These are phyloP conservation scores for Byssochlamys sp. DNA, from an alignment of 2,329 filamentous ascomycete genomes.

Conservation along the genomic window DNA sequence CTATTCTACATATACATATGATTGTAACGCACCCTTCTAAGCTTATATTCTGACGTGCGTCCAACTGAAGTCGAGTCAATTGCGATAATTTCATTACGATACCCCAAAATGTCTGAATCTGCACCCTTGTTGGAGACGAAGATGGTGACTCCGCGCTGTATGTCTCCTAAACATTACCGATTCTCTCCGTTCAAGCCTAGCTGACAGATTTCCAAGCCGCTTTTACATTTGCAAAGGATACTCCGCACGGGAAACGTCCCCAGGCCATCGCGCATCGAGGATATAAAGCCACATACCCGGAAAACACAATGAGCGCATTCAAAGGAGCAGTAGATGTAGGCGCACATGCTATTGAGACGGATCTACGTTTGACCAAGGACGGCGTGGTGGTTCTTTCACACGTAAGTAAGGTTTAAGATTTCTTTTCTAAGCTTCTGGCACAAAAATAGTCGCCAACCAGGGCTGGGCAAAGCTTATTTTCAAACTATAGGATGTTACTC, in stretches of 20 bases:
- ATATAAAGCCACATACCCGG: not conserved
- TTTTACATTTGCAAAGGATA: conserved; percentile 7
- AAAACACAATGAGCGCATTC: not conserved
- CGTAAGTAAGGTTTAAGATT: not conserved
- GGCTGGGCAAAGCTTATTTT: not conserved
- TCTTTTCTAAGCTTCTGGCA: not conserved
- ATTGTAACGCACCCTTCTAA: not conserved
- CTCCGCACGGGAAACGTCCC: conserved; percentile 1
- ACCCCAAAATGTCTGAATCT: not conserved
- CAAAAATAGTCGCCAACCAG: too few species aligned
- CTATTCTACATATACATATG: not conserved
- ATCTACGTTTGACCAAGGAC: not conserved
- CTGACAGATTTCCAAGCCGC: conserved; percentile 1
- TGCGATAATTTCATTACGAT: not conserved
- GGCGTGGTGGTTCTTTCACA: not conserved
- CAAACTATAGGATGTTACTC: not conserved
- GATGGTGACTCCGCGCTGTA: not conserved
- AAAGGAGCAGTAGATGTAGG: not conserved
- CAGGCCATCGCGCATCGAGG: not conserved
- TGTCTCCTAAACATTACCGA: not conserved
- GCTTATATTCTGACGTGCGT: not conserved
- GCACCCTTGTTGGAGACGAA: not conserved
- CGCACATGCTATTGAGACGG: not conserved
- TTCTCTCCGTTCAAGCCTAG: not conserved
- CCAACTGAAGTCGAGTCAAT: not conserved